phyloP scores from a whole-genome alignment of 148 eudicot genomes.

The Silene latifolia region DNA sequence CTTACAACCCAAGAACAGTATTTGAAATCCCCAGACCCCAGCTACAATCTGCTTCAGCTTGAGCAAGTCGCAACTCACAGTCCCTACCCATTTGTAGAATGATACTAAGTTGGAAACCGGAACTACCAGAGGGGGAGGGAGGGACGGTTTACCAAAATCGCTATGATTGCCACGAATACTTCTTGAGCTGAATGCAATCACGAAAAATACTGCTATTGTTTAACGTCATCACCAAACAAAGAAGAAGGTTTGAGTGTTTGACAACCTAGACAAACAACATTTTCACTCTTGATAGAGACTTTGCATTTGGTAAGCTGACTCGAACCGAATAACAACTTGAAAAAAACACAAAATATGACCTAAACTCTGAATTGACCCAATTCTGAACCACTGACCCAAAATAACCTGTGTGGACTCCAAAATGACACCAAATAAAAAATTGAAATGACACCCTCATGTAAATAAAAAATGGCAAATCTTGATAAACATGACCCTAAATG shows the following conservation, averaged over 20 bases:
- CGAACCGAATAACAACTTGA: background rate
- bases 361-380: background rate
- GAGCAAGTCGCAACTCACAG: conserved; percentile 2
- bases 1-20: background rate
- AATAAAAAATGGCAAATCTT: background rate
- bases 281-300: background rate
- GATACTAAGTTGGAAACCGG: no score
- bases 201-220: background rate
- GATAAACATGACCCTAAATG: background rate
- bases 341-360: background rate
- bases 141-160: background rate
- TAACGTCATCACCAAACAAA: background rate
- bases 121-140: background rate
- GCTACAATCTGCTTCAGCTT: background rate
- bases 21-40: background rate
- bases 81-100: background rate
- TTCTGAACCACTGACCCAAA: background rate
- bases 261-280: conserved; percentile 2
- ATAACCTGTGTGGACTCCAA: background rate
- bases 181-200: background rate
- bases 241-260: no score
- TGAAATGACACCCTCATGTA: background rate
- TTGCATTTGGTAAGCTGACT: background rate
- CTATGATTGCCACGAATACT: background rate
- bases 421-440: background rate